Evolutionary conservation across 2,329 filamentous ascomycete species (phyloP).

Genomic region (Botrytis aclada): DNA sequence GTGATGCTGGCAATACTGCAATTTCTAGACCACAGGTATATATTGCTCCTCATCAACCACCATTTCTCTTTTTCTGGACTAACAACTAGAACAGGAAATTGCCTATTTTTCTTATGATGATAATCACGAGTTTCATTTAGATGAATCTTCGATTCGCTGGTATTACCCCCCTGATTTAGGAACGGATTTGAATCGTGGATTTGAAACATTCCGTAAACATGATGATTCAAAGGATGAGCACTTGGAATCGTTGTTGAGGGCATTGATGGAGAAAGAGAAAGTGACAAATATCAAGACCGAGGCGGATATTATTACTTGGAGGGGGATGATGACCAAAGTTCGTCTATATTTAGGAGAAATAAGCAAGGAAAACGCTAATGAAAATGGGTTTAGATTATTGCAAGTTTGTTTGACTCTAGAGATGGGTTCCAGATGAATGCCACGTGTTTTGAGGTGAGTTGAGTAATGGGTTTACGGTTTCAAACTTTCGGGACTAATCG

Average conservation of each 20-base stretch:
- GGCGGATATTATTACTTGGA: slow-evolving; percentile 84
- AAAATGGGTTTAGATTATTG: slow-evolving; percentile 66
- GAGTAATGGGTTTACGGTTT: background rate
- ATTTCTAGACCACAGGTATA: slow-evolving; percentile 8
- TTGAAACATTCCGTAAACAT: slow-evolving; percentile 76
- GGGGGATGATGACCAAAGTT: slow-evolving; percentile 98
- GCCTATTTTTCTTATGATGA: slow-evolving; percentile 92
- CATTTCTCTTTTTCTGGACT: background rate
- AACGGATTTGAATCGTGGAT: slow-evolving; percentile 74
- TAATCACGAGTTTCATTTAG: slow-evolving; percentile 70
- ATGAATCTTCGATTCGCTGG: slow-evolving; percentile 78
- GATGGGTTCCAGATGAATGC: slow-evolving; percentile 97
- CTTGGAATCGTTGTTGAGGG: slow-evolving; percentile 75
- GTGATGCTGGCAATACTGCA: background rate
- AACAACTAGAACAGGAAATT: slow-evolving; percentile 62
- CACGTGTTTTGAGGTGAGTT: slow-evolving; percentile 74
- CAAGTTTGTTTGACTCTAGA: slow-evolving; percentile 74
- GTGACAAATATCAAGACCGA: slow-evolving; percentile 58
- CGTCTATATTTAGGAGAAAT: background rate
- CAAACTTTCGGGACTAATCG: slow-evolving; percentile 23
- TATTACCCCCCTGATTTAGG: slow-evolving; percentile 77
- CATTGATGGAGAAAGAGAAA: slow-evolving; percentile 67
- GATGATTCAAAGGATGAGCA: slow-evolving; percentile 85
- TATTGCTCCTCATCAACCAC: slow-evolving; percentile 15
- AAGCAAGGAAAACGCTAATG: background rate